Conservation (phyloP, 768 basidiomycete species). For the Pleurotus giganteus region DNA sequence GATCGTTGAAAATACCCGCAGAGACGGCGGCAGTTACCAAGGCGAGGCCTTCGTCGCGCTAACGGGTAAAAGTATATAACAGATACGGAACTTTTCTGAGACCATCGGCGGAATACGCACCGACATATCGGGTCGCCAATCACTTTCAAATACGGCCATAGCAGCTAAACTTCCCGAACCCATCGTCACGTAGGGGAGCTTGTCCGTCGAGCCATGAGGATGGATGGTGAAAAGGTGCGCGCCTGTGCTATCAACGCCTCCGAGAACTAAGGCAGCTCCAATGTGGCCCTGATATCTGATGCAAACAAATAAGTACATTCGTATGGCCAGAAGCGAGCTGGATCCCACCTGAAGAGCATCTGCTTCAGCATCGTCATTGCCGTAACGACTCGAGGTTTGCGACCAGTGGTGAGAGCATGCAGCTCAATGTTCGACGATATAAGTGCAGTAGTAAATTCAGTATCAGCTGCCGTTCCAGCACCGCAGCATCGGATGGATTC, state of each 20-base stretch:
- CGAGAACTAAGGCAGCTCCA: slow-evolving; percentile 94
- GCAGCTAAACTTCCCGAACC: slow-evolving; percentile 95
- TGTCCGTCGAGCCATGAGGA: slow-evolving; percentile 97
- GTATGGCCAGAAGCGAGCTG: slow-evolving; percentile 12
- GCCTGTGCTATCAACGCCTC: slow-evolving; percentile 93
- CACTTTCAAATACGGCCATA: slow-evolving; percentile 95
- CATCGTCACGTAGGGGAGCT: slow-evolving; percentile 98
- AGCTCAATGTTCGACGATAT: slow-evolving; percentile 97
- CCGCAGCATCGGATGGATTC: slow-evolving; percentile 97
- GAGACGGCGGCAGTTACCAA: slow-evolving; percentile 87
- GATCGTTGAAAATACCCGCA: slow-evolving; percentile 98
- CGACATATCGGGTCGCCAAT: slow-evolving; percentile 80
- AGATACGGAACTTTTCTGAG: not conserved
- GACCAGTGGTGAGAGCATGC: slow-evolving; percentile 84
- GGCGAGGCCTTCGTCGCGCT: slow-evolving; percentile 79
- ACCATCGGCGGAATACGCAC: slow-evolving; percentile 36
- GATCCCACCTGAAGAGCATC: slow-evolving; percentile 78
- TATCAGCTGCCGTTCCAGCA: slow-evolving; percentile 98
- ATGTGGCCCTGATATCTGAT: slow-evolving; percentile 88
- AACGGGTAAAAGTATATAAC: slow-evolving; percentile 12
- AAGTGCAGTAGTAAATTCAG: slow-evolving; percentile 90
- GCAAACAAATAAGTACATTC: not conserved
- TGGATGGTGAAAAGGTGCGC: slow-evolving; percentile 94
- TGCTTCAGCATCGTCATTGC: slow-evolving; percentile 99
- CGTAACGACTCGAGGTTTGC: slow-evolving; percentile 91